A percentile compares a stretch with the other conserved stretches of the same genome.
Conservation (phyloP, 2,329 filamentous ascomycete species). For the Pseudogymnoascus sp. region DNA sequence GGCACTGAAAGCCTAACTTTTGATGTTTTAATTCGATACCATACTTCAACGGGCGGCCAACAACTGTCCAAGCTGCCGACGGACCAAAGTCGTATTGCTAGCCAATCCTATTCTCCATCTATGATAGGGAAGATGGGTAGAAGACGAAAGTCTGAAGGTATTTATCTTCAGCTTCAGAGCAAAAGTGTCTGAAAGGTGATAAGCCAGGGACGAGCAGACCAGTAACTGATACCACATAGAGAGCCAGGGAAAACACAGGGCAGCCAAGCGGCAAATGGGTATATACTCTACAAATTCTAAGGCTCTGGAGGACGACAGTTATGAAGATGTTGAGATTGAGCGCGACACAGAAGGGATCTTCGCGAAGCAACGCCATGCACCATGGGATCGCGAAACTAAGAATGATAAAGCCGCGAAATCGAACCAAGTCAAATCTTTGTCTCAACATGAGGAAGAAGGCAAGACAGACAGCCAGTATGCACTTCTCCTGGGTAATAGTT, state of each 20-base stretch:
- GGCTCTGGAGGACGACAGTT: neutral
- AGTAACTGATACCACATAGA: neutral
- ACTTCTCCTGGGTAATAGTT: neutral
- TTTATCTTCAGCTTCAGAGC: neutral
- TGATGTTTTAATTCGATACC: neutral
- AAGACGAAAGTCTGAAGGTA: neutral
- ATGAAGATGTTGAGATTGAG: neutral
- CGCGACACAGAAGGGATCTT: neutral
- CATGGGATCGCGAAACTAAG: neutral
- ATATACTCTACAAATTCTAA: neutral
- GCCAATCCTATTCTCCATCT: neutral
- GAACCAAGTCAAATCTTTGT: neutral
- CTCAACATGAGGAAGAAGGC: neutral
- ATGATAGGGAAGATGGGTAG: neutral
- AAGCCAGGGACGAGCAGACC: neutral
- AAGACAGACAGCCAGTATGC: neutral
- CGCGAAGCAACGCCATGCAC: neutral
- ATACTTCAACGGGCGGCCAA: neutral
- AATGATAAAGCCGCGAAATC: neutral
- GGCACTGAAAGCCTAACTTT: neutral
- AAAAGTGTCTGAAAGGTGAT: neutral
- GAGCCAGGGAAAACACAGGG: neutral
- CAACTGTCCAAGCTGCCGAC: neutral
- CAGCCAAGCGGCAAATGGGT: neutral
- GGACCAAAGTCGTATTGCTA: neutral